phyloP scores from a whole-genome alignment of 2,329 filamentous ascomycete species.

The Paramyrothecium roridum region DNA sequence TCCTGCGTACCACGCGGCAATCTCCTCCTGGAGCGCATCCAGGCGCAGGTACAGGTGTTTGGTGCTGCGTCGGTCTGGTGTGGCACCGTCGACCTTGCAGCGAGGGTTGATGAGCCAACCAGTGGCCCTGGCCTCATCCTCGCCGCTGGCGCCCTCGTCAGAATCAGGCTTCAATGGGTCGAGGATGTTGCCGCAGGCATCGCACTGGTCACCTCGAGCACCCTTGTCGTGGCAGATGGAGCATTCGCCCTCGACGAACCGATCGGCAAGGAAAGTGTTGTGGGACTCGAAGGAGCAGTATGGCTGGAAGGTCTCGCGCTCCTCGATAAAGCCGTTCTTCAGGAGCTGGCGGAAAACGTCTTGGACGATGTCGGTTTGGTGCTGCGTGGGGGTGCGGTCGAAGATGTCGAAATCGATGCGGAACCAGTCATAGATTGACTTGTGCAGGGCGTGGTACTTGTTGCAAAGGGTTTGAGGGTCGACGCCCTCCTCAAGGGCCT shows the following conservation, averaged over 20 bases:
- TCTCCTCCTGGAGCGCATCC: constrained; percentile 74
- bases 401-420: constrained; percentile 93
- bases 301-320: constrained; percentile 83
- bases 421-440: constrained; percentile 95
- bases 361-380: constrained; percentile 92
- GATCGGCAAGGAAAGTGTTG: constrained; percentile 75
- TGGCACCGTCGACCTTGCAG: constrained; percentile 86
- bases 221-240: constrained; percentile 70
- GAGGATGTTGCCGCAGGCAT: constrained; percentile 69
- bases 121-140: constrained; percentile 31
- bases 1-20: constrained; percentile 74
- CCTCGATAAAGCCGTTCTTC: constrained; percentile 83
- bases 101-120: constrained; percentile 72
- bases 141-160: constrained; percentile 25
- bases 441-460: constrained; percentile 89
- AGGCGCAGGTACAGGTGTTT: constrained; percentile 90
- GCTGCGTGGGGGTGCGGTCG: constrained; percentile 81
- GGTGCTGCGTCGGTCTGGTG: constrained; percentile 75
- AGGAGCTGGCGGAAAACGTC: constrained; percentile 85
- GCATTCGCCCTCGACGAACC: constrained; percentile 79
- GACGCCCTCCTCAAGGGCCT: constrained; percentile 83
- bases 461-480: constrained; percentile 82
- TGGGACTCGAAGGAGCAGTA: constrained; percentile 73
- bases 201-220: constrained; percentile 71
- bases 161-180: constrained; percentile 62